Conservation (phyloP, 78 protist genomes). For the Ministeria vibrans region DNA sequence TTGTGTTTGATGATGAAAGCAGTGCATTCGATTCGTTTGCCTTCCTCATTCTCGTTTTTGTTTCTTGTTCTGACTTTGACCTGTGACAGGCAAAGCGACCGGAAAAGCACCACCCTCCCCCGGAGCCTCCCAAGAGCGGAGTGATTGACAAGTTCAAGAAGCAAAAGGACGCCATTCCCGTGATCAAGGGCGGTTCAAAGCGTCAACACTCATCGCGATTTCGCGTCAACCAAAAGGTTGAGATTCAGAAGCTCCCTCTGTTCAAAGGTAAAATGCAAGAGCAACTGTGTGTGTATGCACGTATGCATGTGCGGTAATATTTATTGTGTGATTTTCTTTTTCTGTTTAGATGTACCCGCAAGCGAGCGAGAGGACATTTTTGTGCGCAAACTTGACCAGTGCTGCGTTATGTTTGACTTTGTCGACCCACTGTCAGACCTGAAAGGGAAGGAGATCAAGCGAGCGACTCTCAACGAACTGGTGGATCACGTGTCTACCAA, state of each 20-base stretch:
- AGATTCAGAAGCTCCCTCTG: slow-evolving; percentile 15
- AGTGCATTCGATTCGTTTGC: neutral
- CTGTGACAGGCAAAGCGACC: neutral
- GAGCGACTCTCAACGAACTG: slow-evolving; percentile 71
- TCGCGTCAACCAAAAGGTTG: slow-evolving; percentile 1
- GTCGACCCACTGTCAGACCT: slow-evolving; percentile 42
- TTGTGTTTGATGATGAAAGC: neutral
- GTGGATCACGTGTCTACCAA: slow-evolving; percentile 63
- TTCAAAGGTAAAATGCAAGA: neutral
- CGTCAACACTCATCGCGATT: slow-evolving; percentile 6
- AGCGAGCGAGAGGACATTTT: slow-evolving; percentile 69
- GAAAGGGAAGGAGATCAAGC: slow-evolving; percentile 60
- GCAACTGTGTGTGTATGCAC: neutral
- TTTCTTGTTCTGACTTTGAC: neutral
- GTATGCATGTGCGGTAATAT: neutral
- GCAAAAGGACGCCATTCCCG: neutral
- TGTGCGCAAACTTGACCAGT: slow-evolving; percentile 58
- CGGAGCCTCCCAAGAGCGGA: neutral
- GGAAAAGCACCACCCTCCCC: neutral
- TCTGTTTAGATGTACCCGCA: slow-evolving; percentile 39
- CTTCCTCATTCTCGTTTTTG: neutral
- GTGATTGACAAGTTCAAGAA: neutral
- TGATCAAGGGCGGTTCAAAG: neutral
- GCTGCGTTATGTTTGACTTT: slow-evolving; percentile 72
- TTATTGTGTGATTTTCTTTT: neutral